Conservation (phyloP, 208 protist genomes). For the Borovskyia barvae region DNA sequence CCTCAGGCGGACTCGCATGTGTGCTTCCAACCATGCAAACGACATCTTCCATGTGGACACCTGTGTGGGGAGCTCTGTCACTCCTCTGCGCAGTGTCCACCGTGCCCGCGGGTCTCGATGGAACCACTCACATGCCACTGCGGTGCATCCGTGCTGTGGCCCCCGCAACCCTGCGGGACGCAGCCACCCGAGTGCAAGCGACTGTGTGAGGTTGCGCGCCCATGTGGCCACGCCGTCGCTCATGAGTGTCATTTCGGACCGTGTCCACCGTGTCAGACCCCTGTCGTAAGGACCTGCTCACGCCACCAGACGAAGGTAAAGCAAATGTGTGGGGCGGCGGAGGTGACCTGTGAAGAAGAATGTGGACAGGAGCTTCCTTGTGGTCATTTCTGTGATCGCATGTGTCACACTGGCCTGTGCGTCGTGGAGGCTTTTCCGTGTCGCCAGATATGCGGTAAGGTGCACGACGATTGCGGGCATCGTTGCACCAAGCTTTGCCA, state of each 20-base stretch:
- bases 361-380: slow-evolving; percentile 56
- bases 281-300: slow-evolving; percentile 39
- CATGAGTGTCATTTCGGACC: slow-evolving; percentile 80
- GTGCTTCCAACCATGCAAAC: slow-evolving; percentile 49
- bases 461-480: slow-evolving; percentile 57
- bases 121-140: slow-evolving; percentile 59
- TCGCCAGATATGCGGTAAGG: slow-evolving; percentile 31
- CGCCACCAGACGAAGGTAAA: slow-evolving; percentile 40
- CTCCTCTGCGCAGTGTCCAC: slow-evolving; percentile 47
- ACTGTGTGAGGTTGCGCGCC: slow-evolving; percentile 29
- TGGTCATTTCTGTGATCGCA: slow-evolving; percentile 53
- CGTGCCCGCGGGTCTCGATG: slow-evolving; percentile 56
- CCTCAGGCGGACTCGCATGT: slow-evolving; percentile 34
- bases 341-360: slow-evolving; percentile 35
- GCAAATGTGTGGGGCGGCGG: slow-evolving; percentile 25
- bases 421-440: slow-evolving; percentile 33
- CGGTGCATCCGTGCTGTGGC: slow-evolving; percentile 44
- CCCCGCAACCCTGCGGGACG: slow-evolving; percentile 75
- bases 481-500: slow-evolving; percentile 57
- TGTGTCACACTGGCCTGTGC: slow-evolving; percentile 66
- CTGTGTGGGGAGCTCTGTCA: slow-evolving; percentile 68
- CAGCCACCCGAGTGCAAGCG: slow-evolving; percentile 47
- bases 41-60: slow-evolving; percentile 77
- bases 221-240: slow-evolving; percentile 45
- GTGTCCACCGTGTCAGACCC: slow-evolving; percentile 57